These are phyloP conservation scores for Diaporthe vexans DNA, from an alignment of 2,329 filamentous ascomycete species.

Conservation along the genomic window DNA sequence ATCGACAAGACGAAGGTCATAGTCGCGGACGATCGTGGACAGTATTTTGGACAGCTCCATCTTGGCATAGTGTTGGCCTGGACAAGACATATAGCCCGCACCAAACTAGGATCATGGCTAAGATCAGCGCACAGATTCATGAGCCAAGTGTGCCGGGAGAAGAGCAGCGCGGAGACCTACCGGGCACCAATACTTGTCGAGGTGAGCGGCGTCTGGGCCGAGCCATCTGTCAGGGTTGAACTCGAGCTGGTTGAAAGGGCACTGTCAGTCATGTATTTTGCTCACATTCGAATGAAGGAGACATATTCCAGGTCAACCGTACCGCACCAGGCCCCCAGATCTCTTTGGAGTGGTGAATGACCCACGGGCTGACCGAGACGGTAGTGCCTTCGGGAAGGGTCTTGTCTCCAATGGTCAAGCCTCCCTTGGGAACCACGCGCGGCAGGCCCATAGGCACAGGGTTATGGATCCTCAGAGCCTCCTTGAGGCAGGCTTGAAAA, in stretches of 20 bases:
- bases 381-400: constrained; percentile 49
- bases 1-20: constrained; percentile 41
- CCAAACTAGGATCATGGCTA: constrained; percentile 33
- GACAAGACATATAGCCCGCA: constrained; percentile 42
- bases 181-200: constrained; percentile 47
- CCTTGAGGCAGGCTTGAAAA: constrained; percentile 53
- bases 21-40: constrained; percentile 43
- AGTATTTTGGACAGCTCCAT: constrained; percentile 43
- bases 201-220: constrained; percentile 37
- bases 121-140: neutral
- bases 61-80: constrained; percentile 42
- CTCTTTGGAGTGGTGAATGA: constrained; percentile 48
- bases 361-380: constrained; percentile 47
- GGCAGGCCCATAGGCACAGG: constrained; percentile 49
- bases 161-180: constrained; percentile 36
- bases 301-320: neutral
- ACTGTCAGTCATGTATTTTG: constrained; percentile 15
- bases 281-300: neutral
- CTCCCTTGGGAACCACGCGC: constrained; percentile 47
- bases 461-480: constrained; percentile 49
- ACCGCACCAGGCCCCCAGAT: constrained; percentile 45
- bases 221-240: constrained; percentile 48
- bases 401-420: constrained; percentile 46
- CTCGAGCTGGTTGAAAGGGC: constrained; percentile 29
- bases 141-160: neutral